A percentile compares a stretch with the other conserved stretches of the same genome.
Evolutionary conservation across 2,329 filamentous ascomycete genomes (phyloP).

Genomic region (Phoma sp.): DNA sequence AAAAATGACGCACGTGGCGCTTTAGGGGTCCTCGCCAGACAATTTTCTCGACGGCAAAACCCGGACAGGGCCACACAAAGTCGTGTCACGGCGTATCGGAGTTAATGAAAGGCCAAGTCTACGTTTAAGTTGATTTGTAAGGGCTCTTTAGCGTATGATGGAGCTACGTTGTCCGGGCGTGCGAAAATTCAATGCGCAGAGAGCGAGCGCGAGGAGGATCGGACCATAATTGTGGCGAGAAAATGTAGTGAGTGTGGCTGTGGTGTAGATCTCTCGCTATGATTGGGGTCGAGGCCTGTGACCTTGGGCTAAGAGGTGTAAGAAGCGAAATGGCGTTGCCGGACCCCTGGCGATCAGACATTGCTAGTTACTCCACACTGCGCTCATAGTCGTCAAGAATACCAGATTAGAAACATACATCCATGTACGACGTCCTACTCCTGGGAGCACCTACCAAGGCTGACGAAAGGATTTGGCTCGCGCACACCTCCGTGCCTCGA

Average conservation of each 20-base stretch:
- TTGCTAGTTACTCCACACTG: constrained; percentile 6
- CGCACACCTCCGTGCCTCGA: background rate
- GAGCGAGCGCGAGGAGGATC: constrained; percentile 3
- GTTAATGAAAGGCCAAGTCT: background rate
- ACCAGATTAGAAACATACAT: constrained; percentile 4
- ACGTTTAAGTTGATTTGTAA: background rate
- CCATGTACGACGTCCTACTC: background rate
- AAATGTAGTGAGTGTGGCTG: constrained; percentile 18
- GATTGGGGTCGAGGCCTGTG: background rate
- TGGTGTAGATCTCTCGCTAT: constrained; percentile 19
- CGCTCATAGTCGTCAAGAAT: constrained; percentile 6
- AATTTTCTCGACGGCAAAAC: background rate
- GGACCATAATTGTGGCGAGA: constrained; percentile 17
- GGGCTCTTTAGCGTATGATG: background rate
- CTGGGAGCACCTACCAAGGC: background rate
- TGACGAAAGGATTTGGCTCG: background rate
- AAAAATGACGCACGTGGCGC: constrained; percentile 26
- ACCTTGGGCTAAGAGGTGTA: background rate
- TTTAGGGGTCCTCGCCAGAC: background rate
- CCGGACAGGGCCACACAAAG: background rate
- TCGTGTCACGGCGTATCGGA: background rate
- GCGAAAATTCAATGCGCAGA: background rate
- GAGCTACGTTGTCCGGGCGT: background rate
- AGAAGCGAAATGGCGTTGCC: constrained; percentile 12
- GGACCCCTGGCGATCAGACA: constrained; percentile 20